These are phyloP conservation scores for Diplocarpon rosae DNA, from an alignment of 2,329 filamentous ascomycete genomes.

Conservation along the genomic window DNA sequence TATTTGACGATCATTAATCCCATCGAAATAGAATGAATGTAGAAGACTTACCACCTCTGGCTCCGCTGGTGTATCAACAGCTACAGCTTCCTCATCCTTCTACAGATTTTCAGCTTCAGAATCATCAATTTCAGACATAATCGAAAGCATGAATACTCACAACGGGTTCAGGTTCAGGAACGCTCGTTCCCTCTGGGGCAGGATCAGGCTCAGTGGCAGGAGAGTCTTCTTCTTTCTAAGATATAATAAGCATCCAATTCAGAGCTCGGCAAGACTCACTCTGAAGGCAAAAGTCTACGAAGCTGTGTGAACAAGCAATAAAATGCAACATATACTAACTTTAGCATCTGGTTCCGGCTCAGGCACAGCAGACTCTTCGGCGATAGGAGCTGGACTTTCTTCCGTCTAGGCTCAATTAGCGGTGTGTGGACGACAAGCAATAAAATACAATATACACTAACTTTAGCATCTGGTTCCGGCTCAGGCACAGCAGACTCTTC, in stretches of 20 bases:
- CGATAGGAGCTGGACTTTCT: not conserved
- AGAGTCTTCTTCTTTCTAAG: not conserved
- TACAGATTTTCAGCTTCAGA: not conserved
- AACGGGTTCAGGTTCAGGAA: not conserved
- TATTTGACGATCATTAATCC: too few relatives aligned
- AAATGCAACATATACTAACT: too few relatives aligned
- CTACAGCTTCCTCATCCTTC: not conserved
- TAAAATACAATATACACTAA: too few relatives aligned
- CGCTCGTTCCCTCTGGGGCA: not conserved
- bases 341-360: not conserved
- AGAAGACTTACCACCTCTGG: not conserved
- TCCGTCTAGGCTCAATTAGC: too few relatives aligned
- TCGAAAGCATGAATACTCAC: not conserved
- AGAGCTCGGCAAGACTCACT: too few relatives aligned
- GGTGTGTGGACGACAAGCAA: too few relatives aligned
- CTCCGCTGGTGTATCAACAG: not conserved
- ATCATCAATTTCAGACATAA: not conserved
- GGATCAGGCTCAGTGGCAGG: not conserved
- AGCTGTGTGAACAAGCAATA: too few relatives aligned
- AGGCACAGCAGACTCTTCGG: not conserved
- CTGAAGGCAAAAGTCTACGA: too few relatives aligned
- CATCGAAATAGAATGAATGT: too few relatives aligned
- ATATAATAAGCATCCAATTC: not conserved
- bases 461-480: too few relatives aligned
- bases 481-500: not conserved